These are phyloP conservation scores for Ustilago tritici DNA, from an alignment of 1,284 basidiomycete genomes.

Conservation along the genomic window DNA sequence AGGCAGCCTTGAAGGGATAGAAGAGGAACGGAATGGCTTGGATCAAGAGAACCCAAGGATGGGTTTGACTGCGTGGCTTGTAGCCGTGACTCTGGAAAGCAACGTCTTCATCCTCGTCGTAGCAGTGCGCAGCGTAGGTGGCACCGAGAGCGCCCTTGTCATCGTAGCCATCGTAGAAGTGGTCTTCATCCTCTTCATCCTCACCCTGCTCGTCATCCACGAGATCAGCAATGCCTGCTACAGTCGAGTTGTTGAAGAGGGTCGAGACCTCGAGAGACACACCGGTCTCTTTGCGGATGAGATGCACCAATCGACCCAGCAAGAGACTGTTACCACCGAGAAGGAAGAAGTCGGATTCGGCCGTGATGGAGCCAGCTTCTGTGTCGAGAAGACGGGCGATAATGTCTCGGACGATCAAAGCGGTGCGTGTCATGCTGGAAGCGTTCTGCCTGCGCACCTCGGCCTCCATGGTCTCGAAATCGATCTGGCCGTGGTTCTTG, in stretches of 20 bases:
- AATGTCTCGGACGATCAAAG: conserved; percentile 67
- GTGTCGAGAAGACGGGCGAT: conserved; percentile 68
- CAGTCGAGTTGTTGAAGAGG: conserved; percentile 68
- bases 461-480: conserved; percentile 69
- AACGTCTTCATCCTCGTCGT: conserved; percentile 64
- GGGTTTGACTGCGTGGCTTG: conserved; percentile 66
- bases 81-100: conserved; percentile 67
- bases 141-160: conserved; percentile 63
- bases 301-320: conserved; percentile 66
- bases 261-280: conserved; percentile 67
- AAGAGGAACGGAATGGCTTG: conserved; percentile 67
- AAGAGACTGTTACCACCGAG: conserved; percentile 69
- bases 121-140: conserved; percentile 63
- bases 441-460: conserved; percentile 69
- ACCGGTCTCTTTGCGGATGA: conserved; percentile 69
- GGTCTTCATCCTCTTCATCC: conserved; percentile 61
- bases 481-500: conserved; percentile 66
- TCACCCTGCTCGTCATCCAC: conserved; percentile 65
- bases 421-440: conserved; percentile 67
- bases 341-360: conserved; percentile 69
- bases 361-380: conserved; percentile 68
- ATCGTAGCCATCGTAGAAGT: conserved; percentile 63
- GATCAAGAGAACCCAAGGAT: conserved; percentile 66
- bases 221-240: conserved; percentile 65
- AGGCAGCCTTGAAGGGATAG: conserved; percentile 69